phyloP scores from a whole-genome alignment of 2,329 filamentous ascomycete genomes.

The Neocatenulostroma microsporum region DNA sequence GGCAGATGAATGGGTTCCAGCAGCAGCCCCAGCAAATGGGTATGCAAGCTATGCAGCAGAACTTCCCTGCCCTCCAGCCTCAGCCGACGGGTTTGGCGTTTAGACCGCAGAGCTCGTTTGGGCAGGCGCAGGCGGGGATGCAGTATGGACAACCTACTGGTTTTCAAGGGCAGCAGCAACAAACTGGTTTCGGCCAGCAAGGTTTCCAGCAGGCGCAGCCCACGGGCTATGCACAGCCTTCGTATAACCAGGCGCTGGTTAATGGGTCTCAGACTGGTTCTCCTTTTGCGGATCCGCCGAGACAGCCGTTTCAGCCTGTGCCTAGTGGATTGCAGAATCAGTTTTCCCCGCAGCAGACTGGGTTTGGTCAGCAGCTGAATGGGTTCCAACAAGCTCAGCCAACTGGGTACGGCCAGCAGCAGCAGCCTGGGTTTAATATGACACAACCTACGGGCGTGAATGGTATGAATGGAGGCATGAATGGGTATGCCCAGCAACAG shows the following conservation, averaged over 20 bases:
- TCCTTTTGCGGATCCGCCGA: slow-evolving; percentile 51
- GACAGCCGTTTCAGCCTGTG: slow-evolving; percentile 32
- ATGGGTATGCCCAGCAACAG: slow-evolving; percentile 2
- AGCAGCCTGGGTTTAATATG: slow-evolving; percentile 36
- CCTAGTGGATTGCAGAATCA: slow-evolving; percentile 24
- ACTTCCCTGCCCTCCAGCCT: slow-evolving; percentile 29
- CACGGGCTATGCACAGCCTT: slow-evolving; percentile 19
- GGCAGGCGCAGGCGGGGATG: slow-evolving; percentile 6
- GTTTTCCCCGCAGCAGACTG: slow-evolving; percentile 15
- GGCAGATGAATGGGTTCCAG: slow-evolving; percentile 28
- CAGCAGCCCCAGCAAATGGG: slow-evolving; percentile 16
- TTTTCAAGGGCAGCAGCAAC: slow-evolving; percentile 6
- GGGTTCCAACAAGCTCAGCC: slow-evolving; percentile 37
- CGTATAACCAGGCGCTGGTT: slow-evolving; percentile 47
- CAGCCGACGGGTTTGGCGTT: slow-evolving; percentile 56
- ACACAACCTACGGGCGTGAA: slow-evolving; percentile 32
- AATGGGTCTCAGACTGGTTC: slow-evolving; percentile 39
- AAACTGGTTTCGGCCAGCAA: too few relatives aligned
- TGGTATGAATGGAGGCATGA: too few relatives aligned
- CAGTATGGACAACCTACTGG: slow-evolving; percentile 9
- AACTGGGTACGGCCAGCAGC: slow-evolving; percentile 38
- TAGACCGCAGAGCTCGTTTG: slow-evolving; percentile 12
- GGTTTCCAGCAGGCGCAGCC: slow-evolving; percentile 6
- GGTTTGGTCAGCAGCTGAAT: slow-evolving; percentile 32
- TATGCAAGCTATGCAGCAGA: slow-evolving; percentile 27